phyloP scores from a whole-genome alignment of 2,329 filamentous ascomycete species.

The Hymenoscyphus occultus region DNA sequence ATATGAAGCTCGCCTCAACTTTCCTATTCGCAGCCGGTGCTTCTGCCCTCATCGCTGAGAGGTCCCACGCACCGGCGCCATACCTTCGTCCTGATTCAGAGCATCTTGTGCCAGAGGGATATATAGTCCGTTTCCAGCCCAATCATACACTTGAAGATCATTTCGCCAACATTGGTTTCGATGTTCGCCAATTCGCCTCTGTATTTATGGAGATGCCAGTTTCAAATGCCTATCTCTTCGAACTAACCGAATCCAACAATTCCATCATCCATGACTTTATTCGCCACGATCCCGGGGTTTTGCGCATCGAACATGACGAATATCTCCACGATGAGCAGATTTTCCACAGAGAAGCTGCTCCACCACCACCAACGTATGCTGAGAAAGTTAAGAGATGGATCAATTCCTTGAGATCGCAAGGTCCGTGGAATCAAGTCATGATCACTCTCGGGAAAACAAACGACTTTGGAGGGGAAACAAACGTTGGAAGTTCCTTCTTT shows the following conservation, averaged over 20 bases:
- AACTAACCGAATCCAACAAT: background rate
- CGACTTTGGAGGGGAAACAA: background rate
- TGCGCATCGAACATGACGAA: constrained; percentile 1
- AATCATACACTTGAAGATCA: constrained; percentile 10
- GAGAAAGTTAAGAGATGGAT: background rate
- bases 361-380: background rate
- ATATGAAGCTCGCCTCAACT: background rate
- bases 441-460: constrained; percentile 5
- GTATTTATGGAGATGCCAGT: constrained; percentile 6
- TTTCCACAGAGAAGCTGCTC: background rate
- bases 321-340: background rate
- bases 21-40: constrained; percentile 4
- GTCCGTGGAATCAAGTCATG: constrained; percentile 2
- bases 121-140: constrained; percentile 4
- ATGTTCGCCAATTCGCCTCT: background rate
- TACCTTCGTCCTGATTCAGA: background rate
- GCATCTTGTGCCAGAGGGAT: constrained; percentile 3
- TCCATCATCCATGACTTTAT: constrained; percentile 6
- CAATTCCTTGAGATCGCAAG: background rate
- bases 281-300: constrained; percentile 6
- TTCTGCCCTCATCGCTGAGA: constrained; percentile 1
- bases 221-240: constrained; percentile 1
- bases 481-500: background rate
- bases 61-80: background rate
- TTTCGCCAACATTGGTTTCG: constrained; percentile 5